Percentiles rank a stretch among this genome's conserved stretches.
Conservation (phyloP, 495 filamentous ascomycete species). For the Rusavskia elegans region DNA sequence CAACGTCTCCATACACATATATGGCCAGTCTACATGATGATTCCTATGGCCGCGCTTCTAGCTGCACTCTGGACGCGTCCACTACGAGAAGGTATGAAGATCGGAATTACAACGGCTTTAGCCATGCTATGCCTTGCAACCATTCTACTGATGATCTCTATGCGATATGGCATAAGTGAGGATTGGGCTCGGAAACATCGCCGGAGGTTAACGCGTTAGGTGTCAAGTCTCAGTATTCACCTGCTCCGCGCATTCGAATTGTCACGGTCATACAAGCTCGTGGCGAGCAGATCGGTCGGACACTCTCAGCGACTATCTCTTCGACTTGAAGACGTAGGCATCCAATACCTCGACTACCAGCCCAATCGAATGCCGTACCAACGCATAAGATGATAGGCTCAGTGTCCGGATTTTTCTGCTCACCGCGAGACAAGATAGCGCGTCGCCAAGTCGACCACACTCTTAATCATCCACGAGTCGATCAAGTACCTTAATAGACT, state of each 20-base stretch:
- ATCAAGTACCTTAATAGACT: slow-evolving; percentile 2
- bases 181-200: not conserved
- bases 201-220: not conserved
- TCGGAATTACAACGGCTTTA: not conserved
- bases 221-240: too few species aligned
- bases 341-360: not conserved
- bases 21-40: not conserved
- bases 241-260: too few species aligned
- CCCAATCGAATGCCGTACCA: not conserved
- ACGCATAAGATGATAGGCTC: too few species aligned
- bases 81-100: not conserved
- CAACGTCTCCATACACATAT: not conserved
- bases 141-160: not conserved
- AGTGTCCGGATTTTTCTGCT: too few species aligned
- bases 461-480: too few species aligned
- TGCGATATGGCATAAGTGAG: not conserved
- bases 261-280: too few species aligned
- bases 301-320: too few species aligned
- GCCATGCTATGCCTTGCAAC: not conserved
- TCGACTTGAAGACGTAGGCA: too few species aligned
- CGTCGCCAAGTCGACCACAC: too few species aligned
- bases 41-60: not conserved
- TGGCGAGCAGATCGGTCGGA: too few species aligned
- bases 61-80: not conserved
- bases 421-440: too few species aligned